These are phyloP conservation scores for Emmonsia crescens DNA, from an alignment of 2,329 filamentous ascomycete genomes.

Conservation along the genomic window DNA sequence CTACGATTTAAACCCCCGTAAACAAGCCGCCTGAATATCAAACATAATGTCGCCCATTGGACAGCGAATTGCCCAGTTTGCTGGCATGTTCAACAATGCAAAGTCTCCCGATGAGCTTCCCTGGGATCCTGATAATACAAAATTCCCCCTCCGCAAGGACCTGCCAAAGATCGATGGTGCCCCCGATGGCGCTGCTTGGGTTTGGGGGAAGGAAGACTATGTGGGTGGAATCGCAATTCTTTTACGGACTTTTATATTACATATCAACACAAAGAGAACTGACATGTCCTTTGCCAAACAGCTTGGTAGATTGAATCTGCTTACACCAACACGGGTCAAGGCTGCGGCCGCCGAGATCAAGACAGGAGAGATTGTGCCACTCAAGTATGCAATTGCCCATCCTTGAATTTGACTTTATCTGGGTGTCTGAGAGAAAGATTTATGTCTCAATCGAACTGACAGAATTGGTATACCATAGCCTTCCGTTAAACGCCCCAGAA, in stretches of 20 bases:
- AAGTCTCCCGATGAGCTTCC: slow-evolving; percentile 31
- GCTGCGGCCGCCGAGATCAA: slow-evolving; percentile 43
- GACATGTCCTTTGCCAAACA: slow-evolving; percentile 7
- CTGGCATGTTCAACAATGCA: slow-evolving; percentile 4
- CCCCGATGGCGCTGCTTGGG: slow-evolving; percentile 48
- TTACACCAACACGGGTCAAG: slow-evolving; percentile 45
- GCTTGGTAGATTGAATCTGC: slow-evolving; percentile 42
- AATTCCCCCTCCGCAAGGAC: slow-evolving; percentile 44
- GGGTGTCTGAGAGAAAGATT: neutral
- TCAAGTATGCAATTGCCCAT: slow-evolving; percentile 34
- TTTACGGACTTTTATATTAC: neutral
- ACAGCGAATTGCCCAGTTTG: slow-evolving; percentile 10
- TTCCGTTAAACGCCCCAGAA: slow-evolving; percentile 44
- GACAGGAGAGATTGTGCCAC: slow-evolving; percentile 45
- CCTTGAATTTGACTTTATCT: neutral
- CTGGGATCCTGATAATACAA: slow-evolving; percentile 44
- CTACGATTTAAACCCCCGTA: neutral
- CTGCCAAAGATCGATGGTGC: slow-evolving; percentile 42
- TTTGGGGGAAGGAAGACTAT: slow-evolving; percentile 48
- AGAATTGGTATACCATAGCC: slow-evolving; percentile 20
- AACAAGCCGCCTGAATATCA: neutral
- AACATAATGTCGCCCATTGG: slow-evolving; percentile 8
- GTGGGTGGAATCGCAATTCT: slow-evolving; percentile 20
- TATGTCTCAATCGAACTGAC: neutral
- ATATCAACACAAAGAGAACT: slow-evolving; percentile 1